Evolutionary conservation across 2,329 filamentous ascomycete species (phyloP).

Genomic region (Ilyonectria sp.): DNA sequence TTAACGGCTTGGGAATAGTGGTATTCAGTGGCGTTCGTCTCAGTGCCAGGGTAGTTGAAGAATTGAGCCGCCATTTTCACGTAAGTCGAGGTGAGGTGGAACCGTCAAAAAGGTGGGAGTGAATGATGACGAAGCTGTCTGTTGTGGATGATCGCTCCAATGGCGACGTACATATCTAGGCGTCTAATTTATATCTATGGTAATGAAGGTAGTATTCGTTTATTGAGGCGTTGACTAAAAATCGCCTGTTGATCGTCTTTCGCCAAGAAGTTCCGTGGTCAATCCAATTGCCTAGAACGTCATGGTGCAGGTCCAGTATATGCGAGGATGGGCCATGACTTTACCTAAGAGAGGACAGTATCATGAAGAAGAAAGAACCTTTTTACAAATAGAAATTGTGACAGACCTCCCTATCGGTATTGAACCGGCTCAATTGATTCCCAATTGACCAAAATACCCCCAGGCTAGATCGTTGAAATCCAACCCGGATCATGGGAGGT

Average conservation of each 20-base stretch:
- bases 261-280: background rate
- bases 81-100: background rate
- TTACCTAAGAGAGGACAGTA: background rate
- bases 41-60: constrained; percentile 32
- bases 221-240: background rate
- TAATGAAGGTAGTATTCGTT: background rate
- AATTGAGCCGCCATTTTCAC: constrained; percentile 20
- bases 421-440: background rate
- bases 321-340: background rate
- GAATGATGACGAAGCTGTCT: no score
- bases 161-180: background rate
- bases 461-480: background rate
- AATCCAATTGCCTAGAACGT: background rate
- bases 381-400: background rate
- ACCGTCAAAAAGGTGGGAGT: background rate
- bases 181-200: background rate
- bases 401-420: background rate
- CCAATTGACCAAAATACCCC: background rate
- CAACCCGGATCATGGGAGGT: background rate
- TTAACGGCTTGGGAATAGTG: constrained; percentile 35
- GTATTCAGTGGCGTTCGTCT: constrained; percentile 20
- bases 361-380: no score
- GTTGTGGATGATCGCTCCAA: background rate
- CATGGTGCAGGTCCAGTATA: background rate
- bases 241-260: background rate